Base-by-base conservation (phyloP, 1,284 basidiomycete genomes). In the Rugosomyces carneus region DNA sequence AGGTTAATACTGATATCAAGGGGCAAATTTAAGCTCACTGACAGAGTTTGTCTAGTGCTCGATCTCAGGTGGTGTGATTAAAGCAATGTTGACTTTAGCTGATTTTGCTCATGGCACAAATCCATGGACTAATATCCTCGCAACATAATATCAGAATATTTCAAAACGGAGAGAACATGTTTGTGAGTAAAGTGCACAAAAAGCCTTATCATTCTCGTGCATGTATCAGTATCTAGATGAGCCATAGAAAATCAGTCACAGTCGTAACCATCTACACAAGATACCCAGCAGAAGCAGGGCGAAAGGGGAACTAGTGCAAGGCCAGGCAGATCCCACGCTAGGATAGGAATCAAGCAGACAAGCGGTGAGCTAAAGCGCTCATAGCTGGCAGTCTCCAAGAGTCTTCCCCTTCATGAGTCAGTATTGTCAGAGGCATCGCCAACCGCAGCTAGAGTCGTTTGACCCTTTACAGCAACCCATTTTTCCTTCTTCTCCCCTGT, bases 391-490 rank as follows among this genome's bases (percentile, higher is more conserved):
- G 44, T 42, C 43, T 40, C 52, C 27, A 29, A 43, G 24, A 40
- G 21, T 27, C 38, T 39, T 39, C 38, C 37, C 36, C 39, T n/a
- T 53, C 54, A 58, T 40, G 55, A 48, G 41, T 52, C 51, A 21
- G 49, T 49, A 40, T 46, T 48, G 23, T 42, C 46, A 48, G 47
- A 38, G 31, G 56, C 32, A 34, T 53, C 44, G 32, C 55, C 35
- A 24, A 58, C 40, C 37, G 53, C 47, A 34, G 57, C 43, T 42
- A 24, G 54, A 13, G 18, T 44, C 36, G 55, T 52, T 18, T 61
- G 58, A 9, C 59, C 60, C 53, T 71, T 71, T 56, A 89, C 78
- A 21, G 83, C 70, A 45, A 89, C 76, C 85, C 86, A 88, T 58
- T 83, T 85, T 59, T 86, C 82, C 58, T 75, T 76, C 55, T 68